Percentiles rank a stretch among this genome's conserved stretches.
Conservation (phyloP, 192 early-diverging fungal species). For the Coemansia sp. region DNA sequence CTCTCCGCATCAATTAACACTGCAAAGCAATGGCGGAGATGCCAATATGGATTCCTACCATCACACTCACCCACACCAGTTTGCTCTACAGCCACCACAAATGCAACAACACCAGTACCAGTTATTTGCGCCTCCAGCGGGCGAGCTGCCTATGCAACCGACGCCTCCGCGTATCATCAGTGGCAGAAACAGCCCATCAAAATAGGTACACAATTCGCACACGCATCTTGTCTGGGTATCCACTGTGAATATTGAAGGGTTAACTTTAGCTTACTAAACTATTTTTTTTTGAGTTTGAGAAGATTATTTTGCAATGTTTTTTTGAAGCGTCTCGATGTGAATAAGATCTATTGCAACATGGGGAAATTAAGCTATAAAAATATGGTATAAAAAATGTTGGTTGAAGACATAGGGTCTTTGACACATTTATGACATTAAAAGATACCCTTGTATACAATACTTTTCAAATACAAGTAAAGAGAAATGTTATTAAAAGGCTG, state of each 20-base stretch:
- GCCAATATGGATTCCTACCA: slow-evolving; percentile 5
- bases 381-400: background rate
- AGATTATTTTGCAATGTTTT: background rate
- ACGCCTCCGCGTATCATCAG: slow-evolving; percentile 13
- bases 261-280: background rate
- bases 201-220: slow-evolving; percentile 6
- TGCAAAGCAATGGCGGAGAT: background rate
- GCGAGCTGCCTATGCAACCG: slow-evolving; percentile 10
- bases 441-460: too few relatives aligned
- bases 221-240: background rate
- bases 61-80: slow-evolving; percentile 3
- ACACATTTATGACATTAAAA: too few relatives aligned
- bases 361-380: background rate
- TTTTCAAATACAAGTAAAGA: background rate
- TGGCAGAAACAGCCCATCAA: slow-evolving; percentile 16
- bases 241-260: slow-evolving; percentile 31
- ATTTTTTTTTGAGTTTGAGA: background rate
- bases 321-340: background rate
- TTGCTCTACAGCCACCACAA: slow-evolving; percentile 11
- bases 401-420: background rate
- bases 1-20: background rate
- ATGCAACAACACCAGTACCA: slow-evolving; percentile 33
- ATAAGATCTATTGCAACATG: background rate
- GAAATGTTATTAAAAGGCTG: background rate
- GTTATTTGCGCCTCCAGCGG: slow-evolving; percentile 16